Evolutionary conservation across 345 rosid species (phyloP), one percentile per base, ranked within the genome.

Genomic region (Draba incana): DNA sequence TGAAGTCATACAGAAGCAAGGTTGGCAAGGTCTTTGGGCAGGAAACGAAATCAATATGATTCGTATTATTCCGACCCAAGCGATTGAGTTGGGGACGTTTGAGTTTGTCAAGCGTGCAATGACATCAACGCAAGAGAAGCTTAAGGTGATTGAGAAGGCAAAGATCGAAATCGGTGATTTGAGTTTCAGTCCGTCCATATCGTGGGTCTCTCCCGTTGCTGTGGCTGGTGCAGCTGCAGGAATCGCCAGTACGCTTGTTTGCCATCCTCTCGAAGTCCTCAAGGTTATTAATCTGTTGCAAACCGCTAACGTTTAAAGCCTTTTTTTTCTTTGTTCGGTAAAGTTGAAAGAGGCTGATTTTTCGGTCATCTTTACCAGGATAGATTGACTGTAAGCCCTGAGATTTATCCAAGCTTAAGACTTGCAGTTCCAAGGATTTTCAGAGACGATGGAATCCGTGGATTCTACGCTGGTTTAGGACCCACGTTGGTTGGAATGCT

Each of bases 151-250:
- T 39, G 89, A 80, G 42, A 49, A 77, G 44, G 92, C 90, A 1
- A 80, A 75, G 58, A 24, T 92, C 77, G 87, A 85, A 67, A 79
- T 86, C 10, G 99, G 94, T 66, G 77, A 80, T 48, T 35, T 89
- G 56, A 80, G 82, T 71, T 66, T 89, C 69, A 80, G 74, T 66
- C 76, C 88, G 0, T 77, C 97, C 25, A 85, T 92, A 60, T 79
- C 86, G 2, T 95, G 98, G 98, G 79, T 92, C 66, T 92, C 98
- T 69, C 97, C 98, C 10, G 83, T 84, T 78, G 98, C 98, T 16
- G 89, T 88, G 43, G 99, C 85, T 65, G 99, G 96, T 81, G 99
- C 98, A 47, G 90, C 98, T 75, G 99, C 98, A 47, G 99, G 99
- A 57, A 61, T 95, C 77, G 83, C 79, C 30, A 81, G 98, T 78